phyloP scores from a whole-genome alignment of 225 moss, liverwort and hornwort genomes.

The Rhytidiadelphus loreus region DNA sequence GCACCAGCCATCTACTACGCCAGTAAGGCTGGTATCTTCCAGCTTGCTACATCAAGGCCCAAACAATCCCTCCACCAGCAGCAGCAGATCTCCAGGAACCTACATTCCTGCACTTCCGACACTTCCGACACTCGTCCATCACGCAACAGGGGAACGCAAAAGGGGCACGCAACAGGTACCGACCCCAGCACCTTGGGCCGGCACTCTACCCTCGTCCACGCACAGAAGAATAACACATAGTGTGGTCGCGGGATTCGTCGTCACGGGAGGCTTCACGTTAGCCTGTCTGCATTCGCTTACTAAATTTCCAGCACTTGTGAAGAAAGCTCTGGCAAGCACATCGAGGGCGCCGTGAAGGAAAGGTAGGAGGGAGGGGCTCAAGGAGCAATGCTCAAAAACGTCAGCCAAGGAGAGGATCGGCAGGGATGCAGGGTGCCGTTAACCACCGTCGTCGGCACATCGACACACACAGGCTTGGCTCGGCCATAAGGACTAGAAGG shows the following conservation, averaged over 20 bases:
- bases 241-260: neutral
- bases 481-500: neutral
- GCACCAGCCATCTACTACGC: constrained; percentile 45
- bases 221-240: neutral
- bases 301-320: neutral
- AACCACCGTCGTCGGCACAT: neutral
- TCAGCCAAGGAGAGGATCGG: constrained; percentile 8
- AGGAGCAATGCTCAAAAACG: constrained; percentile 10
- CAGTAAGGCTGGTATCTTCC: constrained; percentile 6
- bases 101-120: neutral
- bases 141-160: neutral
- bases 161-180: neutral
- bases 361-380: neutral
- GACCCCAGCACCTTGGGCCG: neutral
- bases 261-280: neutral
- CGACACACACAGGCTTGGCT: neutral
- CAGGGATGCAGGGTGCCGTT: neutral
- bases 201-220: neutral
- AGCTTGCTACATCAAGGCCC: constrained; percentile 22
- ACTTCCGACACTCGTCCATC: neutral
- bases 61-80: neutral
- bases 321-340: neutral
- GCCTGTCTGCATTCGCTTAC: neutral
- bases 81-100: neutral
- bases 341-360: neutral